phyloP scores from a whole-genome alignment of 495 filamentous ascomycete species.

The Chaetomium fimeti region DNA sequence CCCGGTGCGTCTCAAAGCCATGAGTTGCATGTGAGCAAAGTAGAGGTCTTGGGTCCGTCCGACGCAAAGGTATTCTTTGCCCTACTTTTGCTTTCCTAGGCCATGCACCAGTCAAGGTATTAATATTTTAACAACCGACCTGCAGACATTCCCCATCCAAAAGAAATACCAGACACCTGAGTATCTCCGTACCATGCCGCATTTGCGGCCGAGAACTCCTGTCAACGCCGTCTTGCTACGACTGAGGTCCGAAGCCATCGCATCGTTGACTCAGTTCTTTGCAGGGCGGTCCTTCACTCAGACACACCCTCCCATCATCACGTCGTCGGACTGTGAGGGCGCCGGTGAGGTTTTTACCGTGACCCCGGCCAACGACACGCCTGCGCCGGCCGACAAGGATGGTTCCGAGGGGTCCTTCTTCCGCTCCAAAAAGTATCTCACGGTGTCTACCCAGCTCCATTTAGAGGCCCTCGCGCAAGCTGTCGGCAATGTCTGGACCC shows the following conservation, averaged over 20 bases:
- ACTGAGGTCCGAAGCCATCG: constrained; percentile 76
- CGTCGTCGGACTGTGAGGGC: constrained; percentile 96
- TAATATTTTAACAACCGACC: constrained; percentile 23
- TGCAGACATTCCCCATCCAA: constrained; percentile 82
- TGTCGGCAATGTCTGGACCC: constrained; percentile 86
- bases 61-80: constrained; percentile 68
- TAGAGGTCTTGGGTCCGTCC: constrained; percentile 70
- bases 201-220: constrained; percentile 82
- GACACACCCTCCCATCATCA: constrained; percentile 89
- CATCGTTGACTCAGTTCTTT: constrained; percentile 72
- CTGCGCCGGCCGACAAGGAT: constrained; percentile 18
- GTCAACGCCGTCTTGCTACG: constrained; percentile 77
- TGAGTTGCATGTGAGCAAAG: constrained; percentile 70
- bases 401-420: constrained; percentile 61
- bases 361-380: constrained; percentile 38
- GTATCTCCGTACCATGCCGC: constrained; percentile 83
- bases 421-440: constrained; percentile 86
- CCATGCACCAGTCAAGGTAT: not conserved
- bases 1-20: constrained; percentile 68
- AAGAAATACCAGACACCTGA: constrained; percentile 91
- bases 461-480: constrained; percentile 89
- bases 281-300: constrained; percentile 69
- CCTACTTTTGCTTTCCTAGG: constrained; percentile 4
- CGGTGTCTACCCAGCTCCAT: constrained; percentile 92
- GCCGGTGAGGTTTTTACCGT: constrained; percentile 93